Evolutionary conservation across 352 stramenopile species (phyloP), one percentile per base, ranked within the genome.

Genomic region (Globisporangium apiculatum): DNA sequence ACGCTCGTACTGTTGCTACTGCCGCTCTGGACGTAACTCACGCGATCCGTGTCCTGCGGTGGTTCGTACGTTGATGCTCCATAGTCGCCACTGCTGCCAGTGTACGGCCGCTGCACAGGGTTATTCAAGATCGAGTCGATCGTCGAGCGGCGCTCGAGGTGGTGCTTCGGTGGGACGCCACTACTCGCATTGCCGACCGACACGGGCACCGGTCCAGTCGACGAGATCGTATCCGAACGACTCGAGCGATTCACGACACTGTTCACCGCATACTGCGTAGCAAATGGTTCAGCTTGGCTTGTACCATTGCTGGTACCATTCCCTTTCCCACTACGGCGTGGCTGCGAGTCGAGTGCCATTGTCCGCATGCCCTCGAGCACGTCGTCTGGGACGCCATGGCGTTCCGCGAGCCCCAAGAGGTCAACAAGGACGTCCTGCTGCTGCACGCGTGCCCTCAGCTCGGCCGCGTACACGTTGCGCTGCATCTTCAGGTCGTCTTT

Each of bases 401-500:
- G 73, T 60, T 91, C 76, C 2, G 73, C 82, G 17, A 89, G 54
- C 43, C 67, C 72, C 7, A 85, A 60, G 57, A 85, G 74, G 31
- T 82, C 72, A 4, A 79, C 36, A 0, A 84, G 54, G 17, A 77
- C 53, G 48, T 79, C 68, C 51, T 85, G 75, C 41, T 82, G 72
- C 53, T 82, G 66, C 45, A 91, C 79, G 40, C 83, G 78, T 14
- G 83, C 79, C 66, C 80, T 86, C 38, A 92, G 69, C 62, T 92
- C 80, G 7, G 78, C 73, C 10, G 83, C 86, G 62, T 90, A 92
- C 48, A 92, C 79, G 38, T 75, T 89, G 42, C 81, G 76, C 55
- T 91, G 80, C 77, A 88, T 85, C 57, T 78, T 75, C 14, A 94
- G 58, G 54, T 94, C 84, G 49, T 92, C 84, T 60, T 92, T 91